These are phyloP conservation scores for Vitis hybrid DNA, from an alignment of 177 flowering plant species.

Conservation along the genomic window DNA sequence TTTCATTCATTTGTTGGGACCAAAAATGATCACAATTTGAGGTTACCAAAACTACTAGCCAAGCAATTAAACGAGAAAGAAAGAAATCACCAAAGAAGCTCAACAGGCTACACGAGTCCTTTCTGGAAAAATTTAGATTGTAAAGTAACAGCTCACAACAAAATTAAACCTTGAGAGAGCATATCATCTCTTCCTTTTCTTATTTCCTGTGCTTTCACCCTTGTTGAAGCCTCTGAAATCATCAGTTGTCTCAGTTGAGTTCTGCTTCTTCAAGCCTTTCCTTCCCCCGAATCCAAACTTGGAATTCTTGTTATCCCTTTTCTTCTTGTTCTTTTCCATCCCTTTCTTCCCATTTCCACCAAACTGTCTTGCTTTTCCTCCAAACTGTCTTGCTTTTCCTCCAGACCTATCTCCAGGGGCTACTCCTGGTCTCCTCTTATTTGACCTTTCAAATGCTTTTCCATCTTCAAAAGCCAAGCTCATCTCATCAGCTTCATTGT, in stretches of 20 bases:
- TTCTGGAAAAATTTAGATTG: too few species aligned
- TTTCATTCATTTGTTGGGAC: too few species aligned
- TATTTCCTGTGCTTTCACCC: constrained; percentile 28
- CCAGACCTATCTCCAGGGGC: constrained; percentile 87
- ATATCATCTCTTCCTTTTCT: constrained; percentile 41
- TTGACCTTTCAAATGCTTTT: constrained; percentile 50
- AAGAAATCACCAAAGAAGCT: too few species aligned
- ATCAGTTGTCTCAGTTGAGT: constrained; percentile 70
- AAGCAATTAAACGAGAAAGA: too few species aligned
- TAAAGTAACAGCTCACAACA: too few species aligned
- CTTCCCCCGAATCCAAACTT: constrained; percentile 85
- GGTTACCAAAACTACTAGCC: too few species aligned
- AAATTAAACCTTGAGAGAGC: too few species aligned
- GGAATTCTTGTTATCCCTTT: constrained; percentile 52
- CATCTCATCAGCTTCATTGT: constrained; percentile 43
- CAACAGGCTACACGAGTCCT: too few species aligned
- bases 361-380: neutral
- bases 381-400: constrained; percentile 49
- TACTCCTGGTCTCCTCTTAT: constrained; percentile 70
- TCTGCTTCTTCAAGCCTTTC: constrained; percentile 85
- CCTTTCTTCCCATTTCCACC: constrained; percentile 46
- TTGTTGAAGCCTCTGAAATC: constrained; percentile 55
- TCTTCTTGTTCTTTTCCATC: constrained; percentile 32
- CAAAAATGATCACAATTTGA: too few species aligned
- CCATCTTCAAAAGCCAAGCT: constrained; percentile 67